phyloP scores from a whole-genome alignment of 1,284 basidiomycete genomes.

The Pterulicium gracile region DNA sequence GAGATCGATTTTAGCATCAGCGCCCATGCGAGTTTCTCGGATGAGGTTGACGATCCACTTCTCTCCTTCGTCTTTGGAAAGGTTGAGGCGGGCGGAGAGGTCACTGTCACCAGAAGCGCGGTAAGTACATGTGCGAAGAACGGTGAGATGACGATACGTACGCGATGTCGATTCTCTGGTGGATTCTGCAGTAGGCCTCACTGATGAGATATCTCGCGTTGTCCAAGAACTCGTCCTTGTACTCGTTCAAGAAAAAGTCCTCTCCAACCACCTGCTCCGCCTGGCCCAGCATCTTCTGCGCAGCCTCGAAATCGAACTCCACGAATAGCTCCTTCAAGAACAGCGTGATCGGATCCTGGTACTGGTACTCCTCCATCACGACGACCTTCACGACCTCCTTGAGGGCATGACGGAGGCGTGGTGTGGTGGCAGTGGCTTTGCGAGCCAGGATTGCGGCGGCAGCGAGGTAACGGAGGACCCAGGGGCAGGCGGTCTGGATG shows the following conservation, averaged over 20 bases:
- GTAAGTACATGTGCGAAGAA: neutral
- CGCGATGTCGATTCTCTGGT: constrained; percentile 94
- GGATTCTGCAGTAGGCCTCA: constrained; percentile 96
- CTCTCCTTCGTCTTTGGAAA: constrained; percentile 89
- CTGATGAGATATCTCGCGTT: constrained; percentile 92
- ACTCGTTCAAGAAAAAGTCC: constrained; percentile 92
- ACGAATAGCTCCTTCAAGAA: constrained; percentile 92
- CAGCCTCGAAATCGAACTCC: constrained; percentile 87
- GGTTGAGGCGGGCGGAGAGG: constrained; percentile 86
- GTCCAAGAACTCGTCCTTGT: constrained; percentile 89
- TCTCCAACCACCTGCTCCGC: constrained; percentile 81
- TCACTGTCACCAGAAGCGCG: constrained; percentile 39
- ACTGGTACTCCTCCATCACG: constrained; percentile 91
- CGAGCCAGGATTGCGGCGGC: constrained; percentile 89
- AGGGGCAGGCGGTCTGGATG: constrained; percentile 92
- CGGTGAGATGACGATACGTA: constrained; percentile 25
- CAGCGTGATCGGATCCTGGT: constrained; percentile 85
- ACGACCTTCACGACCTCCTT: constrained; percentile 86
- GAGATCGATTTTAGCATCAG: constrained; percentile 94
- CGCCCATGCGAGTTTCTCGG: constrained; percentile 90
- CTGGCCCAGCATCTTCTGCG: constrained; percentile 71
- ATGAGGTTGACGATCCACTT: constrained; percentile 99
- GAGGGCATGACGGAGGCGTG: constrained; percentile 75
- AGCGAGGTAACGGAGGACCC: constrained; percentile 92
- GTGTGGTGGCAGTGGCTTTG: constrained; percentile 49